A percentile compares a stretch with the other conserved stretches of the same genome.
Evolutionary conservation across 1,139 yeast species (phyloP).

Genomic region (Yamadazyma atmosphaerica): DNA sequence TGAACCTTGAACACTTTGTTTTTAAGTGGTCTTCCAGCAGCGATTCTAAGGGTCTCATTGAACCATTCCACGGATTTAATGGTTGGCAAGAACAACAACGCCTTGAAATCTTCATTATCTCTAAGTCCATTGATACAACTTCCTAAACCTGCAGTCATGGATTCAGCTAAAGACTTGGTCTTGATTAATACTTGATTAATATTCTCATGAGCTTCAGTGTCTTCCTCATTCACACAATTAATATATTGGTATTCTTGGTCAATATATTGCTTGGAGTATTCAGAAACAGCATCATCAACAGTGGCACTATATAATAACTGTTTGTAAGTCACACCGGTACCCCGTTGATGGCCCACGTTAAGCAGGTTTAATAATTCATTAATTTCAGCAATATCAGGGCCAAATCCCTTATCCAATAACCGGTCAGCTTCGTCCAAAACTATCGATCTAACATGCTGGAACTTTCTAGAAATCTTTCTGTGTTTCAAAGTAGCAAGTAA

Average conservation of each 20-base stretch:
- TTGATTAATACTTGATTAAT: slow-evolving; percentile 66
- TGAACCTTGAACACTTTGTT: slow-evolving; percentile 40
- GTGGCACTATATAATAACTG: slow-evolving; percentile 88
- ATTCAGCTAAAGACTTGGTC: slow-evolving; percentile 49
- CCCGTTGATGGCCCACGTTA: slow-evolving; percentile 18
- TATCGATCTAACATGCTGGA: slow-evolving; percentile 58
- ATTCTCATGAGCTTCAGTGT: slow-evolving; percentile 77
- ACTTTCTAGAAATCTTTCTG: slow-evolving; percentile 44
- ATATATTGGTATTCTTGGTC: slow-evolving; percentile 64
- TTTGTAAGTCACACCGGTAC: no score
- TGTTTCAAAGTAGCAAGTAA: slow-evolving; percentile 59
- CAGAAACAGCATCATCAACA: slow-evolving; percentile 63
- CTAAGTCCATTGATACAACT: slow-evolving; percentile 31
- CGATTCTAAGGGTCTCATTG: slow-evolving; percentile 17
- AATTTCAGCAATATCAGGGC: slow-evolving; percentile 59
- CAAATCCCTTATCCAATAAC: slow-evolving; percentile 74
- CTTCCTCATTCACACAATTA: slow-evolving; percentile 75
- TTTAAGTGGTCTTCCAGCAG: slow-evolving; percentile 11
- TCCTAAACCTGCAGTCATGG: slow-evolving; percentile 53
- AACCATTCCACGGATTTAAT: slow-evolving; percentile 61
- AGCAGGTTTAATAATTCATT: slow-evolving; percentile 43
- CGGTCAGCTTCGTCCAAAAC: slow-evolving; percentile 92
- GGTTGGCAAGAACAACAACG: slow-evolving; percentile 82
- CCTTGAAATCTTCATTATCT: slow-evolving; percentile 51
- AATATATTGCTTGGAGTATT: slow-evolving; percentile 65